Percentiles rank a stretch among this genome's conserved stretches.
Conservation (phyloP, 306 rosid genomes). For the Inga leiocalycina region DNA sequence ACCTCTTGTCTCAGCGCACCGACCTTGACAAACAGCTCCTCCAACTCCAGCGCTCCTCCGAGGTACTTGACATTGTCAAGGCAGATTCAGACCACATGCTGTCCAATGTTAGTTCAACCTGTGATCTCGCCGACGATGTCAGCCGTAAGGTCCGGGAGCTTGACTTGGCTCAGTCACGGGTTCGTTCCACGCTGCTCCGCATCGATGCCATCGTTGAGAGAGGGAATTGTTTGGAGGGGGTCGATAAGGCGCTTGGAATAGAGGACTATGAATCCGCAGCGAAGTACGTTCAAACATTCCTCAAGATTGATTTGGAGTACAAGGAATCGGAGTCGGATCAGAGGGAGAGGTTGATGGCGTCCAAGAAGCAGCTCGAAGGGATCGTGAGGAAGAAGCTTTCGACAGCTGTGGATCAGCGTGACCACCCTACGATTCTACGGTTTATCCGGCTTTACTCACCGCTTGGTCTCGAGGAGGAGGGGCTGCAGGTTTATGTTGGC, state of each 20-base stretch:
- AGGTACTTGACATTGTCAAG: constrained; percentile 69
- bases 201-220: constrained; percentile 85
- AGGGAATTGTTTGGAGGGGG: constrained; percentile 79
- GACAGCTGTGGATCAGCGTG: constrained; percentile 78
- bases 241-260: constrained; percentile 54
- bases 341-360: constrained; percentile 64
- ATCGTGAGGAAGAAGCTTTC: constrained; percentile 77
- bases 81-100: constrained; percentile 64
- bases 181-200: constrained; percentile 71
- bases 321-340: constrained; percentile 75
- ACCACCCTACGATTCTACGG: constrained; percentile 62
- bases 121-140: constrained; percentile 48
- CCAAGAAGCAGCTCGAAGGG: constrained; percentile 73
- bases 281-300: constrained; percentile 58
- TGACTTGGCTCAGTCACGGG: constrained; percentile 90
- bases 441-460: constrained; percentile 72
- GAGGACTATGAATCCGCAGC: constrained; percentile 83
- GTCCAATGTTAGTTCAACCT: constrained; percentile 46
- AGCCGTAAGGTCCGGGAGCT: constrained; percentile 87
- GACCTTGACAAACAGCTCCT: constrained; percentile 79
- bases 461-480: constrained; percentile 84
- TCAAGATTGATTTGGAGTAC: constrained; percentile 73
- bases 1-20: constrained; percentile 71
- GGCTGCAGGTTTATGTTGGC: constrained; percentile 84
- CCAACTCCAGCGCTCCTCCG: constrained; percentile 68